A percentile compares a stretch with the other conserved stretches of the same genome.
phyloP scores from a whole-genome alignment of 2,329 filamentous ascomycete genomes.

The Colletotrichum spaethianum region DNA sequence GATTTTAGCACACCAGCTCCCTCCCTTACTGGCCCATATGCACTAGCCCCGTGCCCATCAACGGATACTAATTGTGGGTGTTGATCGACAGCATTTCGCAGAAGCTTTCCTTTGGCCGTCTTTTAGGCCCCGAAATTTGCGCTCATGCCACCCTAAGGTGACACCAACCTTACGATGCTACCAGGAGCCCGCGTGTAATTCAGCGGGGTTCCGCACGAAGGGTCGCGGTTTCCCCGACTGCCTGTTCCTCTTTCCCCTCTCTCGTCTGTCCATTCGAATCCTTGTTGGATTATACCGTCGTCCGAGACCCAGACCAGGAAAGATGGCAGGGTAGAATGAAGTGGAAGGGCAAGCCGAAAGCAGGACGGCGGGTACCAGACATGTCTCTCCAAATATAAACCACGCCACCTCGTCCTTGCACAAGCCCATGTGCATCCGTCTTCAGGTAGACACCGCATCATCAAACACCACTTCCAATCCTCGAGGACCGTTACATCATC shows the following conservation, averaged over 20 bases:
- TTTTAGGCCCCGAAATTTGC: neutral
- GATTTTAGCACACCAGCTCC: conserved; percentile 1
- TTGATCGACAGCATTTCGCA: conserved; percentile 13
- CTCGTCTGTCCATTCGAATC: neutral
- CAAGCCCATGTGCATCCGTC: neutral
- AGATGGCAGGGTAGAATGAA: neutral
- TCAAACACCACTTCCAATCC: neutral
- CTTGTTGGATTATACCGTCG: neutral
- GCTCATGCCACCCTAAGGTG: conserved; percentile 9
- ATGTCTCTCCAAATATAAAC: neutral
- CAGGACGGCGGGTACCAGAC: neutral
- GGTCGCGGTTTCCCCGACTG: conserved; percentile 4
- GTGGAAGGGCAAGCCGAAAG: neutral
- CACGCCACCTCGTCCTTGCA: neutral
- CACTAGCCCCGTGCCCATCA: conserved; percentile 7
- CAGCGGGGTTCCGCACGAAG: conserved; percentile 27
- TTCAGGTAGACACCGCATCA: neutral
- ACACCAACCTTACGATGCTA: neutral
- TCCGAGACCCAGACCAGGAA: neutral
- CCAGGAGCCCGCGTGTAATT: conserved; percentile 10
- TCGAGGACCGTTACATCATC: neutral
- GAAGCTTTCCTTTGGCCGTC: conserved; percentile 6
- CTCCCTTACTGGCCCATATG: conserved; percentile 22
- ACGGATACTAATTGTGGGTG: conserved; percentile 20
- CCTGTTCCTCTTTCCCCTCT: neutral